Evolutionary conservation across 495 filamentous ascomycete species (phyloP), one percentile per base, ranked within the genome.

Genomic region (Cercophora newfieldiana): DNA sequence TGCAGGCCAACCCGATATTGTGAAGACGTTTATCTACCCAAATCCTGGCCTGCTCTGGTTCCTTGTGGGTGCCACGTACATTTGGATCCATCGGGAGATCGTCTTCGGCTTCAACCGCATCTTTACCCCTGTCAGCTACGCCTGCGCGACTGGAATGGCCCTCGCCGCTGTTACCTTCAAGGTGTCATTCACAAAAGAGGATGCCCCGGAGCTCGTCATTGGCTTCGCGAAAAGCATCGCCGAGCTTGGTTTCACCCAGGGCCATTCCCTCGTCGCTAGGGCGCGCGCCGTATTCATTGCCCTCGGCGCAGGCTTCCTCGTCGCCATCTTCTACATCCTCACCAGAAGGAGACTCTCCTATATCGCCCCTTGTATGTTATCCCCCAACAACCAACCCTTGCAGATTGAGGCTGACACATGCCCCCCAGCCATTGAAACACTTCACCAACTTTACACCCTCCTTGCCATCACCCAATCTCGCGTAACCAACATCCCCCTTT

Each of bases 391-490:
- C 4, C 4, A 5, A 44, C 2, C n/a, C n/a, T 1, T 12, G 2
- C 24, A 2, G 8, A 53, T n/a, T 53, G 6, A 53, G 16, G 5
- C 50, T 48, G 7, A 44, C 48, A 56, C 25, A 53, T 51, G 22
- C 14, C 50, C 18, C 29, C 49, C 60, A 73, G 78, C 79, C 24
- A 78, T 79, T 56, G 68, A 71, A 8, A 78, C 75, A 7, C 62
- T 92, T 37, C 90, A 93, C 69, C 83, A 91, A 67, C 77, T 93
- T 28, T 81, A 93, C 51, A 88, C 87, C 29, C 78, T 97, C 30
- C 90, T 97, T 67, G 83, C 97, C 28, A 81, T 96, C 48, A 97
- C 93, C 4, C 93, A 99, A 78, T 92, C 91, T 6, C 86, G 91
- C 56, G 84, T 87, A 19, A 88, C 89, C 16, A 97, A 96, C 72